A percentile compares a stretch with the other conserved stretches of the same genome.
Conservation (phyloP, 2,329 filamentous ascomycete species). For the Colletotrichum limetticola region DNA sequence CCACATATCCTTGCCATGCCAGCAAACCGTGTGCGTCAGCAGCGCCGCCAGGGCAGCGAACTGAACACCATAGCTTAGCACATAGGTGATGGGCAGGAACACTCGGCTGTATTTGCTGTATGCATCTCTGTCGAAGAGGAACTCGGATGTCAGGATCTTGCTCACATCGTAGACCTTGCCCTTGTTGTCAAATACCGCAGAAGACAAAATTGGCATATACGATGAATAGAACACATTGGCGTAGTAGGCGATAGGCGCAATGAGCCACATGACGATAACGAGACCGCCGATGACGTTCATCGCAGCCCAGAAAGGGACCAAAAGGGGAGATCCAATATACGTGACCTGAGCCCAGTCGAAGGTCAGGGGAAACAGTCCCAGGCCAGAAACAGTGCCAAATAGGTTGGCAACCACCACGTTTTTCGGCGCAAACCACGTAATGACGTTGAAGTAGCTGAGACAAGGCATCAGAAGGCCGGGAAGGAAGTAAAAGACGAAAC, state of each 20-base stretch:
- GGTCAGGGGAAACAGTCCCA: slow-evolving; percentile 85
- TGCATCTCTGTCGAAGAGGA: slow-evolving; percentile 79
- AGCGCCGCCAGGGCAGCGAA: slow-evolving; percentile 85
- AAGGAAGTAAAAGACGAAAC: slow-evolving; percentile 86
- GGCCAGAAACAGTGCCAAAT: slow-evolving; percentile 85
- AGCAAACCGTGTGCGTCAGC: slow-evolving; percentile 83
- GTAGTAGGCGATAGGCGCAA: slow-evolving; percentile 85
- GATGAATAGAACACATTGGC: slow-evolving; percentile 82
- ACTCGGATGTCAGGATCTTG: slow-evolving; percentile 81
- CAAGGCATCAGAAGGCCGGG: slow-evolving; percentile 86
- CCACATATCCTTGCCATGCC: slow-evolving; percentile 87
- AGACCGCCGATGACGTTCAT: slow-evolving; percentile 86
- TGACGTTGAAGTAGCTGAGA: slow-evolving; percentile 87
- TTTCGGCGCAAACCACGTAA: slow-evolving; percentile 89
- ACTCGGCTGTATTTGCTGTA: slow-evolving; percentile 86
- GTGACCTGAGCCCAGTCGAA: slow-evolving; percentile 95
- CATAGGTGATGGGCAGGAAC: slow-evolving; percentile 88
- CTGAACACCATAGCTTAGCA: slow-evolving; percentile 86
- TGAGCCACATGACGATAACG: slow-evolving; percentile 85
- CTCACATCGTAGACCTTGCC: slow-evolving; percentile 84
- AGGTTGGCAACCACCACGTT: slow-evolving; percentile 89
- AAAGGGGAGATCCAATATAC: slow-evolving; percentile 84
- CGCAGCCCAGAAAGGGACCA: slow-evolving; percentile 88
- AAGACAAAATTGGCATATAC: slow-evolving; percentile 88
- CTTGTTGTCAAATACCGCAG: slow-evolving; percentile 86